Percentiles rank a stretch among this genome's conserved stretches.
phyloP scores from a whole-genome alignment of 1,284 basidiomycete genomes.

The Hortiboletus rubellus region DNA sequence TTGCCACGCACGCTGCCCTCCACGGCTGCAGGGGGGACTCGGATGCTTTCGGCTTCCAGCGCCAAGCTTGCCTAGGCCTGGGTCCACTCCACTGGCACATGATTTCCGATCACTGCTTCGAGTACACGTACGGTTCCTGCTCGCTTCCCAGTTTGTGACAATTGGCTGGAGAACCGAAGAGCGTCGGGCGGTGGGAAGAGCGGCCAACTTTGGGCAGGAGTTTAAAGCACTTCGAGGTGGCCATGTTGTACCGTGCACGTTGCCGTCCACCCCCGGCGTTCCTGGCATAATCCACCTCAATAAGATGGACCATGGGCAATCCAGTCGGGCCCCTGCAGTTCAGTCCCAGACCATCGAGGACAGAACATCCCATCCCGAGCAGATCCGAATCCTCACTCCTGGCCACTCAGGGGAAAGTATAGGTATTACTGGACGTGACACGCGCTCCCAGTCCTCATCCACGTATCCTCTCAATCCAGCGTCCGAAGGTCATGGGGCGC shows the following conservation, averaged over 20 bases:
- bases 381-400: not conserved
- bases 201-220: too few relatives aligned
- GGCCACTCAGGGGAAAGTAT: not conserved
- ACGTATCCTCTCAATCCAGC: slow-evolving; percentile 1
- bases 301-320: slow-evolving; percentile 18
- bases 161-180: too few relatives aligned
- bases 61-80: too few relatives aligned
- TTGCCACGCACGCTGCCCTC: too few relatives aligned
- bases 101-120: too few relatives aligned
- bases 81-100: too few relatives aligned
- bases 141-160: too few relatives aligned
- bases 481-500: slow-evolving; percentile 1
- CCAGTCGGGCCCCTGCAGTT: not conserved
- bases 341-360: not conserved
- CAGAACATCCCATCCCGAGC: not conserved
- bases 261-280: not conserved
- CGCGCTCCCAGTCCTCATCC: slow-evolving; percentile 11
- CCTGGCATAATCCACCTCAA: not conserved
- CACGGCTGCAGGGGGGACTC: too few relatives aligned
- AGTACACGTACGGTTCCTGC: too few relatives aligned
- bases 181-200: too few relatives aligned
- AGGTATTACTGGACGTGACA: not conserved
- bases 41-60: too few relatives aligned
- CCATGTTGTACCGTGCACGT: not conserved
- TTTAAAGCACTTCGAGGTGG: not conserved